A percentile compares a stretch with the other conserved stretches of the same genome.
Evolutionary conservation across 2,329 filamentous ascomycete species (phyloP).

Genomic region (Talaromyces sp.): DNA sequence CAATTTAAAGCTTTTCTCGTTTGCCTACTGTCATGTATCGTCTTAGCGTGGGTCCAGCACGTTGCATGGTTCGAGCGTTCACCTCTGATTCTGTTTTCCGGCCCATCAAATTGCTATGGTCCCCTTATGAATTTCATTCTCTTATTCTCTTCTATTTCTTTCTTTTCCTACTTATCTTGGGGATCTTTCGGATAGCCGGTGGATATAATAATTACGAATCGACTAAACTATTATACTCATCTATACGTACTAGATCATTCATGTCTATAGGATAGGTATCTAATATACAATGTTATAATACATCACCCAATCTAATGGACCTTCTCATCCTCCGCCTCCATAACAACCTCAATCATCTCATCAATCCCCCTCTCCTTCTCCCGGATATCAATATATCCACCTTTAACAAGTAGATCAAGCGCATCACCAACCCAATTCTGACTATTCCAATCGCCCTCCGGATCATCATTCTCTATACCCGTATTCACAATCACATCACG

Average conservation of each 20-base stretch:
- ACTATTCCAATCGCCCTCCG: conserved; percentile 22
- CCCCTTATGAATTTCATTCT: too few relatives aligned
- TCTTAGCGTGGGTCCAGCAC: conserved; percentile 26
- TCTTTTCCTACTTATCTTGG: too few relatives aligned
- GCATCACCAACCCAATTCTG: conserved; percentile 33
- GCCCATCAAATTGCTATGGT: too few relatives aligned
- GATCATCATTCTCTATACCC: conserved; percentile 2
- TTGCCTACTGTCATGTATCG: conserved; percentile 5
- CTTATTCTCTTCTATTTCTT: too few relatives aligned
- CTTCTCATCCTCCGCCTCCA: conserved; percentile 24
- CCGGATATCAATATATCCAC: conserved; percentile 12
- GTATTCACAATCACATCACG: conserved; percentile 8
- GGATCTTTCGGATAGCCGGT: too few relatives aligned
- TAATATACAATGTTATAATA: not conserved
- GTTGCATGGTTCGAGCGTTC: conserved; percentile 26
- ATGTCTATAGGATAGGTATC: too few relatives aligned
- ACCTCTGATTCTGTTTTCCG: too few relatives aligned
- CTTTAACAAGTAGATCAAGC: conserved; percentile 13
- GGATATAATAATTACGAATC: too few relatives aligned
- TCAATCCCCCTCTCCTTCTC: conserved; percentile 15
- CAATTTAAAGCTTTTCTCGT: not conserved
- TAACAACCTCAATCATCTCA: conserved; percentile 21
- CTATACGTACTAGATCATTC: too few relatives aligned
- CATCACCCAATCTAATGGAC: not conserved
- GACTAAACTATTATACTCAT: too few relatives aligned